Conservation (phyloP, 768 basidiomycete genomes). For the Lactarius quietus region DNA sequence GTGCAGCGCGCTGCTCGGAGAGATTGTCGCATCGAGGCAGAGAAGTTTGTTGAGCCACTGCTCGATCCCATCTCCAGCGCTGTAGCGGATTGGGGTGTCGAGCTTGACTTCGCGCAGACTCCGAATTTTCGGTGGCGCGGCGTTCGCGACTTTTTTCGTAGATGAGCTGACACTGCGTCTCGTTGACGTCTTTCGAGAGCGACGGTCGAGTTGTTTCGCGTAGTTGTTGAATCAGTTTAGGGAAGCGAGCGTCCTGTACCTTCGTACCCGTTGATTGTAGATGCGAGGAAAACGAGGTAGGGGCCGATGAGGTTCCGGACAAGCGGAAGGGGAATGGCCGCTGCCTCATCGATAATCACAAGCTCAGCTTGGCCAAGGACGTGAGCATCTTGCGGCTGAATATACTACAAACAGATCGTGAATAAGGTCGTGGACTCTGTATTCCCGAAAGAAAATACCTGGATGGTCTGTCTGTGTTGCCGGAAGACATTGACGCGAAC, state of each 20-base stretch:
- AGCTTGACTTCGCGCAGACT: constrained; percentile 91
- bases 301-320: constrained; percentile 93
- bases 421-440: neutral
- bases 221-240: constrained; percentile 92
- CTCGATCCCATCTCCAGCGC: constrained; percentile 82
- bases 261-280: constrained; percentile 99
- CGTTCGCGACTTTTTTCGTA: constrained; percentile 49
- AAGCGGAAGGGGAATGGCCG: constrained; percentile 94
- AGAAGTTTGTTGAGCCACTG: constrained; percentile 89
- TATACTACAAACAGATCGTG: constrained; percentile 59
- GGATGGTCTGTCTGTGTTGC: constrained; percentile 93
- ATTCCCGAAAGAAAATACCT: constrained; percentile 48
- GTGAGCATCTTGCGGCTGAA: constrained; percentile 96
- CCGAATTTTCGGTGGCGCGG: constrained; percentile 63
- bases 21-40: constrained; percentile 82
- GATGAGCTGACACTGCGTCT: constrained; percentile 43
- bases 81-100: constrained; percentile 92
- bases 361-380: constrained; percentile 97
- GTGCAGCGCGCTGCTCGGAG: constrained; percentile 48
- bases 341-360: constrained; percentile 97
- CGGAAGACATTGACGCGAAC: constrained; percentile 94
- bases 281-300: constrained; percentile 97
- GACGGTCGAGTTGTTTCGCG: constrained; percentile 86
- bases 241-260: constrained; percentile 98
- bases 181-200: constrained; percentile 57